Evolutionary conservation across 2,329 filamentous ascomycete genomes (phyloP).

Genomic region (Alternaria metachromatica): DNA sequence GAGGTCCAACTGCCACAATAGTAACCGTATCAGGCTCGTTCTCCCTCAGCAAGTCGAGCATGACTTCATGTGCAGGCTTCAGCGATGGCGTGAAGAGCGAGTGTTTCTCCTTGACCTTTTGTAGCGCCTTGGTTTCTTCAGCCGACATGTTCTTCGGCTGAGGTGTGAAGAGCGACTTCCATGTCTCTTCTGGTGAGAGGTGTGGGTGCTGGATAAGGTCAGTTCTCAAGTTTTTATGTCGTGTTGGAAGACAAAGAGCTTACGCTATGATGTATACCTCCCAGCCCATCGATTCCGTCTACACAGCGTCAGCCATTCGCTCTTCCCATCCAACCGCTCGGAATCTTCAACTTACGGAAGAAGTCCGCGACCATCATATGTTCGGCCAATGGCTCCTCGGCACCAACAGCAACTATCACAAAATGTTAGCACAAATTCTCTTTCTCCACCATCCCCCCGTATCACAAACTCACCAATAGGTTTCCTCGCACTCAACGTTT

Average conservation of each 20-base stretch:
- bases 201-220: constrained; percentile 52
- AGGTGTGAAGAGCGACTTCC: constrained; percentile 54
- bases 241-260: not conserved
- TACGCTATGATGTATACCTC: constrained; percentile 57
- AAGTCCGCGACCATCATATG: constrained; percentile 73
- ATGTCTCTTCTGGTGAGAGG: constrained; percentile 55
- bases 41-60: constrained; percentile 82
- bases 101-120: constrained; percentile 48
- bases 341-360: constrained; percentile 70
- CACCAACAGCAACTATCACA: constrained; percentile 74
- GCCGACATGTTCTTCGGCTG: constrained; percentile 38
- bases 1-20: constrained; percentile 86
- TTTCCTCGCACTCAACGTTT: constrained; percentile 72
- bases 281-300: constrained; percentile 59
- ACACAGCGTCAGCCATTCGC: constrained; percentile 7
- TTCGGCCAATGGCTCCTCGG: constrained; percentile 84
- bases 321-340: not conserved
- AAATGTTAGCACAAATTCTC: not conserved
- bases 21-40: constrained; percentile 84
- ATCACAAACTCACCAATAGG: constrained; percentile 62
- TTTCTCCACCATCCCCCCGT: no score
- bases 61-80: constrained; percentile 78
- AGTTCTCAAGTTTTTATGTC: not conserved
- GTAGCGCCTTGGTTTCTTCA: constrained; percentile 44
- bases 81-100: constrained; percentile 77